Evolutionary conservation across 2,329 filamentous ascomycete species (phyloP), one percentile per base, ranked within the genome.

Genomic region (Sporothrix euskadiensis): DNA sequence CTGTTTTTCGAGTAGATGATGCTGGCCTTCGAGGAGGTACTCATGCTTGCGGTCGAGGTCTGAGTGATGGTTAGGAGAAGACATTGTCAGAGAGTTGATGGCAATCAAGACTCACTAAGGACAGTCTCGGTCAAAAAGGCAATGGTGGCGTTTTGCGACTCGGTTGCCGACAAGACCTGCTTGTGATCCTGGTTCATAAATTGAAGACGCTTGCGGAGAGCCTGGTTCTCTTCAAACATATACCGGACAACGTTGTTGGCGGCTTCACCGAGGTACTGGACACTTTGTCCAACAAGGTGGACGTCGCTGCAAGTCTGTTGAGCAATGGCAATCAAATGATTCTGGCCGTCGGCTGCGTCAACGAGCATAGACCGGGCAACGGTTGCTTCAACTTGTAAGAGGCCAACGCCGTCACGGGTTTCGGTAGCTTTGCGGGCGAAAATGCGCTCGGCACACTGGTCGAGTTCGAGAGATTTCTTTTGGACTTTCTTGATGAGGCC

Each of bases 381-480:
- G 10, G 22, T 7, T 2, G 69, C 56, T 47, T 68, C 71, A n/a
- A 61, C 57, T 8, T 68, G 32, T 26, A 73, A 30, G 6, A 19
- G 35, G 8, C 39, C 54, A 32, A 74, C 26, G 19, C 52, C 63
- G 47, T 56, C 14, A 12, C 56, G 41, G 8, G 61, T 72, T 22
- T 74, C 52, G 19, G 26, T 49, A 22, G 63, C 16, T 22, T 63
- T 52, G 16, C 39, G 41, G 52, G 69, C 63, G 7, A 63, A 19
- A 44, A 74, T 72, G 4, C 73, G 63, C 8, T 69, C 73, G 10
- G 73, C 73, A 41, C 73, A 74, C 39, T 57, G 70, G 32, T 72
- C 65, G 3, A 74, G 73, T 16, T 74, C 69, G 10, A 30, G 22
- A 4, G 73, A 74, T 19, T 69, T 72, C 26, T 56, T 71, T 39